Conservation (phyloP, 768 basidiomycete species). For the Pulveroboletus sp. region DNA sequence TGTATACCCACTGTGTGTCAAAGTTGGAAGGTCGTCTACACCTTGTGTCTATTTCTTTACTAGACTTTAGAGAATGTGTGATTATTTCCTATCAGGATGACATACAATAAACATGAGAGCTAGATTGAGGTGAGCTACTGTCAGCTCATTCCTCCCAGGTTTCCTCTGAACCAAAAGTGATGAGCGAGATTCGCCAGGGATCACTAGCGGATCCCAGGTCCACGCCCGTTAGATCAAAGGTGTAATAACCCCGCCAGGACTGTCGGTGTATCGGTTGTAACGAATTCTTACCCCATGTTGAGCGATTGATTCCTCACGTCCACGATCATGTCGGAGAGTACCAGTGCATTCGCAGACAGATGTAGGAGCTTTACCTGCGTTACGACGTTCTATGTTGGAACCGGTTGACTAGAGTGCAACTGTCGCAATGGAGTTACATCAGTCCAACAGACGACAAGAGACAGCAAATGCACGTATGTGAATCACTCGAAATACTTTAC, state of each 20-base stretch:
- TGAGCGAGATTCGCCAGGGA: constrained; percentile 27
- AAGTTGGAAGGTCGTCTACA: no score
- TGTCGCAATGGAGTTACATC: neutral
- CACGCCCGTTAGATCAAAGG: constrained; percentile 16
- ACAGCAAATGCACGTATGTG: constrained; percentile 13
- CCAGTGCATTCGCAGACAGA: constrained; percentile 24
- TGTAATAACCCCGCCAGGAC: constrained; percentile 20
- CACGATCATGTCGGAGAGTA: constrained; percentile 24
- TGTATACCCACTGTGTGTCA: no score
- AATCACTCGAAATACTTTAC: constrained; percentile 19
- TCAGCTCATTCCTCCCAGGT: constrained; percentile 22
- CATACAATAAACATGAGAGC: neutral
- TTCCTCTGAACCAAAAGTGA: constrained; percentile 29
- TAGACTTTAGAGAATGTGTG: neutral
- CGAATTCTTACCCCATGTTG: constrained; percentile 23
- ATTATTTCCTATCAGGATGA: constrained; percentile 1
- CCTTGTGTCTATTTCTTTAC: no score
- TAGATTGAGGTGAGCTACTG: neutral
- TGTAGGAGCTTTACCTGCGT: constrained; percentile 18
- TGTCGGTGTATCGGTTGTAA: neutral
- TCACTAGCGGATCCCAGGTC: constrained; percentile 16
- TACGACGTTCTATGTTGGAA: constrained; percentile 17
- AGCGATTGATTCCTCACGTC: constrained; percentile 19
- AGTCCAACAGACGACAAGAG: neutral
- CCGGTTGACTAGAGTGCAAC: constrained; percentile 24